These are phyloP conservation scores for Pilaira anomala DNA, from an alignment of 192 early-diverging fungal genomes.

Conservation along the genomic window DNA sequence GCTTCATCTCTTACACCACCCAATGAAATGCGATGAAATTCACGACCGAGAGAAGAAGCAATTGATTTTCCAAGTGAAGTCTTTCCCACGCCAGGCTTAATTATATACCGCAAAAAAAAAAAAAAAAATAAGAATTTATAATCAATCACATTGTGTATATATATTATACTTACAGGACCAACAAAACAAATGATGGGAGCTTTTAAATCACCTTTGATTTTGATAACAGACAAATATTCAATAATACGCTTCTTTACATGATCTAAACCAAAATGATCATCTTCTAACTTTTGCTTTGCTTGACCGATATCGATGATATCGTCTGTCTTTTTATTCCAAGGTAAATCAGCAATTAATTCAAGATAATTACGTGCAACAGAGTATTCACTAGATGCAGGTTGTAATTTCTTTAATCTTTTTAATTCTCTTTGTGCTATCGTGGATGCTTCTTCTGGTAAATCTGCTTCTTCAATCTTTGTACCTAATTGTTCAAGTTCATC, in stretches of 20 bases:
- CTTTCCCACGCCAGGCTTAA: constrained; percentile 67
- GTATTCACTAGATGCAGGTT: constrained; percentile 75
- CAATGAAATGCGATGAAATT: constrained; percentile 79
- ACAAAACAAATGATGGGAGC: constrained; percentile 74
- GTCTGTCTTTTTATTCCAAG: constrained; percentile 64
- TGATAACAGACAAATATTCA: constrained; percentile 79
- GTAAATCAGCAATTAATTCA: constrained; percentile 72
- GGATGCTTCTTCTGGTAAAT: constrained; percentile 59
- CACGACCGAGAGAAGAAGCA: constrained; percentile 68
- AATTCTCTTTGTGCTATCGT: constrained; percentile 63
- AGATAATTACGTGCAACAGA: constrained; percentile 75
- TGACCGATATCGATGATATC: constrained; percentile 67
- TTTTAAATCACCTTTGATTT: constrained; percentile 63
- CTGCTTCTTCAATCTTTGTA: constrained; percentile 55
- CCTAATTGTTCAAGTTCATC: constrained; percentile 64
- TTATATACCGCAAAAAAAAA: neutral
- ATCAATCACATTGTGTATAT: neutral
- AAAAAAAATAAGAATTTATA: constrained; percentile 1
- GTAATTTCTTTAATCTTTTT: constrained; percentile 65
- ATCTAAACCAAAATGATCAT: constrained; percentile 76
- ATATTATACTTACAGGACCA: constrained; percentile 51
- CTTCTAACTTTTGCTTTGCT: constrained; percentile 65
- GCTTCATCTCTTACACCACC: constrained; percentile 87
- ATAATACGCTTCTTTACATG: constrained; percentile 79
- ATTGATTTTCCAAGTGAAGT: constrained; percentile 79